A percentile compares a stretch with the other conserved stretches of the same genome.
These are phyloP conservation scores for Umbelopsis vinacea DNA, from an alignment of 192 early-diverging fungal species.

Conservation along the genomic window DNA sequence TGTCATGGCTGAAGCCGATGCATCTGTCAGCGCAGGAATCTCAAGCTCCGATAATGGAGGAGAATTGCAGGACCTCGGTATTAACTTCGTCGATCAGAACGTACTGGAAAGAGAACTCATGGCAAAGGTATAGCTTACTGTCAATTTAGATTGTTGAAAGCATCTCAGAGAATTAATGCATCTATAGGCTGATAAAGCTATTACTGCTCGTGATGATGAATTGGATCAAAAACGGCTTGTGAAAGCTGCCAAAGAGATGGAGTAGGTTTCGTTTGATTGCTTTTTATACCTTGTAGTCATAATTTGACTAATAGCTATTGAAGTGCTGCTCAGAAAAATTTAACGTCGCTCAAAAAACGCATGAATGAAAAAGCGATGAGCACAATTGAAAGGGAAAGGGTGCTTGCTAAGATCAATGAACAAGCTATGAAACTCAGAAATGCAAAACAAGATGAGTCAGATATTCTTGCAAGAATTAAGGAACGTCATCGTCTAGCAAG, in stretches of 20 bases:
- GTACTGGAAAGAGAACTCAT: constrained; percentile 70
- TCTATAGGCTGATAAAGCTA: constrained; percentile 57
- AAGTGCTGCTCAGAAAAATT: constrained; percentile 29
- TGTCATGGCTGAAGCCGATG: neutral
- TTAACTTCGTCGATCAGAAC: constrained; percentile 63
- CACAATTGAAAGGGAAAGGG: constrained; percentile 32
- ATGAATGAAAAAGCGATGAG: constrained; percentile 28
- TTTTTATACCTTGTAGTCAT: neutral
- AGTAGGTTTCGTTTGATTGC: constrained; percentile 40
- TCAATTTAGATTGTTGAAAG: neutral
- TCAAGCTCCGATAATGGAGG: constrained; percentile 14
- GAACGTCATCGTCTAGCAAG: constrained; percentile 20
- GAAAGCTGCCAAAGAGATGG: constrained; percentile 60
- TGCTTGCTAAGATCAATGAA: constrained; percentile 41
- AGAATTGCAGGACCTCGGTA: constrained; percentile 38
- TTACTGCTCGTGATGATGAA: constrained; percentile 64
- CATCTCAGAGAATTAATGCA: neutral
- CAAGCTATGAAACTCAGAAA: constrained; percentile 33
- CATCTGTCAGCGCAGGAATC: neutral
- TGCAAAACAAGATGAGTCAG: constrained; percentile 34
- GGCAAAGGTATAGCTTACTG: constrained; percentile 45
- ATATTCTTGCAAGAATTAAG: constrained; percentile 36
- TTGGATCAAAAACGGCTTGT: constrained; percentile 68
- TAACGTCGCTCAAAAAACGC: constrained; percentile 44
- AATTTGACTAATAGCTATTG: constrained; percentile 8